Conservation (phyloP, 75 land plant species). For the Larix kaempferi region DNA sequence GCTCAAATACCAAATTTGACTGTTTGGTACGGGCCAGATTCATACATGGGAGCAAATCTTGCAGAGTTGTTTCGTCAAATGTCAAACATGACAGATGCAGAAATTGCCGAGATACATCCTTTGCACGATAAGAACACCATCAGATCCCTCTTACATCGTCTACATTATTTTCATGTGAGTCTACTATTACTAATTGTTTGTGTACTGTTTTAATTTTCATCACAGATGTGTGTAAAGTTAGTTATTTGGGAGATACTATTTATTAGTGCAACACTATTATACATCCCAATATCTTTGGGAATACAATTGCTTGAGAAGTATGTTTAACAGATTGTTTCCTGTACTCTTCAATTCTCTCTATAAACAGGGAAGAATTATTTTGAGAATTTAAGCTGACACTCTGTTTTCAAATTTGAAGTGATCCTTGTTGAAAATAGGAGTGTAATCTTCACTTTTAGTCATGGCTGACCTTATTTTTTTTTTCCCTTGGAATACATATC, state of each 20-base stretch:
- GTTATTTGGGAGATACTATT: background rate
- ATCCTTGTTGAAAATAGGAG: too few species aligned
- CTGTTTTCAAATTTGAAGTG: background rate
- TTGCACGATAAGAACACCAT: conserved; percentile 64
- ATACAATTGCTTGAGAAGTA: background rate
- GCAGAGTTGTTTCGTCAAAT: conserved; percentile 81
- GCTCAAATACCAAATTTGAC: conserved; percentile 80
- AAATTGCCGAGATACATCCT: conserved; percentile 84
- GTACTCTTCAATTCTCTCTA: background rate
- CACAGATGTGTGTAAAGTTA: background rate
- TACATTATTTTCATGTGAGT: conserved; percentile 81
- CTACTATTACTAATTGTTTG: background rate
- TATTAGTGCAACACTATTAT: background rate
- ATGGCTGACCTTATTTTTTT: too few species aligned
- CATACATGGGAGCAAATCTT: conserved; percentile 98
- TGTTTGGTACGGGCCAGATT: conserved; percentile 94
- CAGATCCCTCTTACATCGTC: conserved; percentile 65
- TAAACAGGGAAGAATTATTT: background rate
- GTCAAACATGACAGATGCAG: conserved; percentile 75
- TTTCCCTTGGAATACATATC: too few species aligned
- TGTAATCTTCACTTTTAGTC: too few species aligned
- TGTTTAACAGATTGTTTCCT: background rate
- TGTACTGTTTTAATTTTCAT: background rate
- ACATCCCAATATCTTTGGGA: background rate
- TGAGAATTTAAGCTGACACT: conserved; percentile 7